Conservation (phyloP, 148 eudicot species). For the Vaccinium macrocarpon region DNA sequence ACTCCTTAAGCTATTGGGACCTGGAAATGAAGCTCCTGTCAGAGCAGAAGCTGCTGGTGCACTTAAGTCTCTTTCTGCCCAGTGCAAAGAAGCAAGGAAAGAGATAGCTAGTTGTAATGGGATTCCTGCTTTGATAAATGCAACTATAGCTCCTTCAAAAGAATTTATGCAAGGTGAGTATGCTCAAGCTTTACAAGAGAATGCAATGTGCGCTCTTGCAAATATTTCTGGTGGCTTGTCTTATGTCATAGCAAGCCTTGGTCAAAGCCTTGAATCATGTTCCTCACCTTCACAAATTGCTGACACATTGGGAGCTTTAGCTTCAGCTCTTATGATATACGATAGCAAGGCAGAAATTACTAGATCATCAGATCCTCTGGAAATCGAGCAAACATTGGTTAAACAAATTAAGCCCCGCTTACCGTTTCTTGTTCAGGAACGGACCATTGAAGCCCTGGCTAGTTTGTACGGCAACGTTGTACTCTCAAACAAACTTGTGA, state of each 20-base stretch:
- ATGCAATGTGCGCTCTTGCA: constrained; percentile 99
- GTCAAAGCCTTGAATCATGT: constrained; percentile 96
- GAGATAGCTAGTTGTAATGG: constrained; percentile 85
- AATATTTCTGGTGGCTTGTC: constrained; percentile 98
- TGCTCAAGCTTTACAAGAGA: constrained; percentile 98
- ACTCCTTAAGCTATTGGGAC: constrained; percentile 85
- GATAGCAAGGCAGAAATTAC: constrained; percentile 74
- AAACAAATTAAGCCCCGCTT: constrained; percentile 74
- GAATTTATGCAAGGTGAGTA: constrained; percentile 97
- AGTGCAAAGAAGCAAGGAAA: constrained; percentile 81
- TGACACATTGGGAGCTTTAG: constrained; percentile 95
- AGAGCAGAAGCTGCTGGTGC: constrained; percentile 98
- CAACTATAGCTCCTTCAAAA: constrained; percentile 98
- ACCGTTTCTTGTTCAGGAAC: constrained; percentile 86
- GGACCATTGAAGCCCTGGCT: constrained; percentile 97
- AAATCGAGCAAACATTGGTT: constrained; percentile 77
- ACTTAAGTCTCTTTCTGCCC: constrained; percentile 92
- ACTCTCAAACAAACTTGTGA: constrained; percentile 76
- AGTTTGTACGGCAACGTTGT: constrained; percentile 83
- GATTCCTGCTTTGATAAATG: constrained; percentile 90
- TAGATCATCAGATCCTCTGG: constrained; percentile 70
- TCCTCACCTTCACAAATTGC: constrained; percentile 83
- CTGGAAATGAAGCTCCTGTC: constrained; percentile 87
- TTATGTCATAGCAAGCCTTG: constrained; percentile 93
- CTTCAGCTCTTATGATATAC: constrained; percentile 97